Evolutionary conservation across 306 rosid species (phyloP).

Genomic region (Prunus padus): DNA sequence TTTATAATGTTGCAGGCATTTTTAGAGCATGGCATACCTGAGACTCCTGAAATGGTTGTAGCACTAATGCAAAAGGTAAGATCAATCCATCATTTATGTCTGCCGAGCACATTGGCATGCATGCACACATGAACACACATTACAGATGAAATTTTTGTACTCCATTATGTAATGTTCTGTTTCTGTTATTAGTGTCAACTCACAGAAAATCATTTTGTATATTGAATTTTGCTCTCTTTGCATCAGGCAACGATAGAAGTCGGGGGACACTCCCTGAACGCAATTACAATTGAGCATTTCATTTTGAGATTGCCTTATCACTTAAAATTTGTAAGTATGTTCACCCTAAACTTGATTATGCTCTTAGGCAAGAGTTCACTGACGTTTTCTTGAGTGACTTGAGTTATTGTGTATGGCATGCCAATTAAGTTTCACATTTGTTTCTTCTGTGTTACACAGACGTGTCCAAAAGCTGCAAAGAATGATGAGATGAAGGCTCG

Average conservation of each 20-base stretch:
- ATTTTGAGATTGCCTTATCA: conserved; percentile 94
- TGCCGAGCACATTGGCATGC: neutral
- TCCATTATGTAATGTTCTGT: neutral
- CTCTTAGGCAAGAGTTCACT: conserved; percentile 3
- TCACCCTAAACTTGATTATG: conserved; percentile 2
- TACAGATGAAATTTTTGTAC: neutral
- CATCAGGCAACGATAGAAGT: conserved; percentile 78
- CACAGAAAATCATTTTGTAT: neutral
- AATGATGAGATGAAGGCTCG: conserved; percentile 75
- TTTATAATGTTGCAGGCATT: conserved; percentile 57
- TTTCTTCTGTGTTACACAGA: conserved; percentile 43
- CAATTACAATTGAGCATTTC: conserved; percentile 92
- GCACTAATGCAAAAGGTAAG: conserved; percentile 90
- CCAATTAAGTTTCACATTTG: conserved; percentile 16
- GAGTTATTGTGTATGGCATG: neutral
- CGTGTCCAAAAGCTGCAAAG: conserved; percentile 78
- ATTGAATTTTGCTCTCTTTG: conserved; percentile 2
- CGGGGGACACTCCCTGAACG: conserved; percentile 80
- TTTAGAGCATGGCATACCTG: conserved; percentile 84
- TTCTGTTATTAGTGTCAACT: neutral
- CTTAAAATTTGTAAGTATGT: conserved; percentile 76
- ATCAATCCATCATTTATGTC: conserved; percentile 11
- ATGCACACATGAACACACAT: neutral
- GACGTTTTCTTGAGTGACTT: neutral
- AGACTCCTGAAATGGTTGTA: conserved; percentile 89